Evolutionary conservation across 176 grass and related monocot species (phyloP).

Genomic region (Alloteropsis semialata): DNA sequence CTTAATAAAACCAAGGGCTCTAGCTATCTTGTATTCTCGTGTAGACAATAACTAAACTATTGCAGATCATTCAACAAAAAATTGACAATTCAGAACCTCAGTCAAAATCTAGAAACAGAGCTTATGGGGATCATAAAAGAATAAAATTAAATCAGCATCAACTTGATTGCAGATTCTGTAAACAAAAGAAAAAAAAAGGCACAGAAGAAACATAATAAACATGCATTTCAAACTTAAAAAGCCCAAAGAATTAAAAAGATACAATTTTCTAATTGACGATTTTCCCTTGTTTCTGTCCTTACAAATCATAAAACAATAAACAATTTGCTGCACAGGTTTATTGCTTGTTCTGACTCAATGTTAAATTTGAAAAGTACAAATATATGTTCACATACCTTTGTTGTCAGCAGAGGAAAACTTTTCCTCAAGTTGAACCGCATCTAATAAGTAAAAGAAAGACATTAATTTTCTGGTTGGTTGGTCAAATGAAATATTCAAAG

Average conservation of each 20-base stretch:
- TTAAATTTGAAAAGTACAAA: neutral
- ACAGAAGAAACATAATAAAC: neutral
- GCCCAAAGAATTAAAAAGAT: neutral
- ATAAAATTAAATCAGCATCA: neutral
- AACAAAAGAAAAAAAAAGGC: neutral
- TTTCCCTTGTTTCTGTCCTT: neutral
- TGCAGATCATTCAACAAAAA: neutral
- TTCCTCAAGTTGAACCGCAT: conserved; percentile 92
- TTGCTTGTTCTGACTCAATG: neutral
- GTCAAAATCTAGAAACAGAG: neutral
- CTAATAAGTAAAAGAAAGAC: conserved; percentile 36
- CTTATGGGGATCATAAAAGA: neutral
- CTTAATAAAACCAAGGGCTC: neutral
- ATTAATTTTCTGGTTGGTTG: conserved; percentile 14
- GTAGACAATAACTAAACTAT: neutral
- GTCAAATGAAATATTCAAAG: conserved; percentile 16
- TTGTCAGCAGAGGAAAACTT: conserved; percentile 76
- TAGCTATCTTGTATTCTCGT: neutral
- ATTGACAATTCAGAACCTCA: neutral
- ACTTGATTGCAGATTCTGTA: neutral
- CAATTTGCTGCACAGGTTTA: neutral
- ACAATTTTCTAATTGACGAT: neutral
- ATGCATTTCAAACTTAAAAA: neutral
- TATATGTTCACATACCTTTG: conserved; percentile 52
- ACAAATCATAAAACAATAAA: neutral